Conservation (phyloP, 495 filamentous ascomycete genomes). For the Lasiosphaeria miniovina region DNA sequence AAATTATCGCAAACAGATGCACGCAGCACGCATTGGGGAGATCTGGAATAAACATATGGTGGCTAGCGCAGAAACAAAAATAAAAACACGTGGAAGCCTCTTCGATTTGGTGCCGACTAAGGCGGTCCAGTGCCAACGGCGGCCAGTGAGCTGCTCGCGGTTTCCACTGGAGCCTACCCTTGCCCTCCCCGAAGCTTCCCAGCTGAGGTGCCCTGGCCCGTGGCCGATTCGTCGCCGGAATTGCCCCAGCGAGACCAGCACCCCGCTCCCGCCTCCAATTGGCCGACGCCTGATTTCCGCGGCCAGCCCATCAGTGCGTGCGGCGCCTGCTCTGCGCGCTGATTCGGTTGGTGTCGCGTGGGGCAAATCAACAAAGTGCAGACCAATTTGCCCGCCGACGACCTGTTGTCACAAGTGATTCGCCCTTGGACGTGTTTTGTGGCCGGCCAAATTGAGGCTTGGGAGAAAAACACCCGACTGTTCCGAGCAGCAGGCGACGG, state of each 20-base stretch:
- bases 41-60: neutral
- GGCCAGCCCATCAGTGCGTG: conserved; percentile 14
- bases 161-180: too few species aligned
- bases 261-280: neutral
- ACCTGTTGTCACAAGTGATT: too few species aligned
- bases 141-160: too few species aligned
- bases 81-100: conserved; percentile 2
- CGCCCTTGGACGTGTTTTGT: too few species aligned
- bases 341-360: conserved; percentile 20
- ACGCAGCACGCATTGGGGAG: neutral
- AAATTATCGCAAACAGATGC: neutral
- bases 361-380: conserved; percentile 11
- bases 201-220: too few species aligned
- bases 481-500: too few species aligned
- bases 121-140: too few species aligned
- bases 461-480: too few species aligned
- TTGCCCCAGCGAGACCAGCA: neutral
- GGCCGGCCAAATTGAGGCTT: too few species aligned
- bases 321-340: conserved; percentile 5
- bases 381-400: too few species aligned
- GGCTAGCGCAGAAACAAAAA: neutral
- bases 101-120: too few species aligned
- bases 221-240: neutral
- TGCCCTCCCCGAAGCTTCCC: too few species aligned
- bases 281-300: neutral